phyloP scores from a whole-genome alignment of 2,329 filamentous ascomycete genomes.

The Fusarium coicis region DNA sequence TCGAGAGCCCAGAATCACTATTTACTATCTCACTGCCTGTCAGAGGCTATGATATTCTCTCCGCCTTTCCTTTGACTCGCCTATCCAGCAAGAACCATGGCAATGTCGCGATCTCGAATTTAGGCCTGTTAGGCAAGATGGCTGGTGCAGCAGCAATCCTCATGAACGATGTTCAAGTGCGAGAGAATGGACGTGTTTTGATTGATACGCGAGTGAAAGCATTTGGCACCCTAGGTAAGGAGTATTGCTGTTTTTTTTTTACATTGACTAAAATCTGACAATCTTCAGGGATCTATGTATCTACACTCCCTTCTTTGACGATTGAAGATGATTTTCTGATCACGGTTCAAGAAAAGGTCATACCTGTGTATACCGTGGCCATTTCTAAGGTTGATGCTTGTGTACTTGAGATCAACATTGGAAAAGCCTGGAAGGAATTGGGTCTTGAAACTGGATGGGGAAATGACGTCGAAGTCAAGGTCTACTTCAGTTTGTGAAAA shows the following conservation, averaged over 20 bases:
- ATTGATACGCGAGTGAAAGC: conserved; percentile 81
- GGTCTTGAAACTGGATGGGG: conserved; percentile 77
- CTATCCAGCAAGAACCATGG: conserved; percentile 58
- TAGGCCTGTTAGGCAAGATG: conserved; percentile 90
- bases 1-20: conserved; percentile 58
- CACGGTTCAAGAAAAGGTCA: conserved; percentile 75
- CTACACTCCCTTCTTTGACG: conserved; percentile 68
- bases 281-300: conserved; percentile 76
- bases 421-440: conserved; percentile 81
- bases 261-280: neutral
- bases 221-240: conserved; percentile 75
- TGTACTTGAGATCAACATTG: conserved; percentile 81
- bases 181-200: conserved; percentile 67
- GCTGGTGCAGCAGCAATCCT: conserved; percentile 84
- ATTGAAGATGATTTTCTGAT: conserved; percentile 77
- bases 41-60: conserved; percentile 83
- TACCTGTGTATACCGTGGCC: conserved; percentile 74
- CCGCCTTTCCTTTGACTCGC: conserved; percentile 72
- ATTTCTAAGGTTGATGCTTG: conserved; percentile 62
- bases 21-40: conserved; percentile 71
- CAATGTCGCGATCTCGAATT: conserved; percentile 68
- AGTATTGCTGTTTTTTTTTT: neutral
- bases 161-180: conserved; percentile 66
- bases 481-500: conserved; percentile 61
- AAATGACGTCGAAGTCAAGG: conserved; percentile 79